Conservation (phyloP, 2,329 filamentous ascomycete species). For the Verticillium alfalfae region DNA sequence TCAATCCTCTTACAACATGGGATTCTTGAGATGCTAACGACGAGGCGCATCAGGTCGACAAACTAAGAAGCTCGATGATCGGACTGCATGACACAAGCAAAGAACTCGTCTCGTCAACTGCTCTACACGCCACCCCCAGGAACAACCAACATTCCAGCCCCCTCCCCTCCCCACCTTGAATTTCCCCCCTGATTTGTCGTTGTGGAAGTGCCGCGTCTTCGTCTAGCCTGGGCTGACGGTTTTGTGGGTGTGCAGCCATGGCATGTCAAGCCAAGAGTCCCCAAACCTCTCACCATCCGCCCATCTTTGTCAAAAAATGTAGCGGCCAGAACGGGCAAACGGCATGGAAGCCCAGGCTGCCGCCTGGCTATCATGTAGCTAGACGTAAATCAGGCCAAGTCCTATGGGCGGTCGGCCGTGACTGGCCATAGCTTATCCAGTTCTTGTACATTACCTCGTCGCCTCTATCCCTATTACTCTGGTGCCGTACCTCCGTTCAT, state of each 20-base stretch:
- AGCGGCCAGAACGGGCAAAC: not conserved
- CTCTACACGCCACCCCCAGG: not conserved
- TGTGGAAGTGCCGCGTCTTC: not conserved
- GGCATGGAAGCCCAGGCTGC: not conserved
- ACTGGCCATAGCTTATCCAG: not conserved
- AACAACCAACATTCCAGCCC: not conserved
- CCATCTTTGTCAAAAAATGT: not conserved
- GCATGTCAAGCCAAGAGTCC: not conserved
- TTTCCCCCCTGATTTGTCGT: not conserved
- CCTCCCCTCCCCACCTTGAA: not conserved
- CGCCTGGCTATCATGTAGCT: not conserved
- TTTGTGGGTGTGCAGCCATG: not conserved
- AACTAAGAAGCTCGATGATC: not conserved
- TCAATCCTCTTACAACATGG: not conserved
- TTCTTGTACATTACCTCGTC: not conserved
- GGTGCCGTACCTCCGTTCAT: not conserved
- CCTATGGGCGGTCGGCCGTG: not conserved
- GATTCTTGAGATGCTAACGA: not conserved
- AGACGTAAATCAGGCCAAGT: not conserved
- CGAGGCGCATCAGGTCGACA: not conserved
- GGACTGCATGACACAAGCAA: not conserved
- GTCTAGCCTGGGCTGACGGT: not conserved
- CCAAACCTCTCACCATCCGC: not conserved
- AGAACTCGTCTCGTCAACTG: not conserved
- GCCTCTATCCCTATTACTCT: not conserved